These are phyloP conservation scores for Linaria vulgaris DNA, from an alignment of 257 asterid species.

Conservation along the genomic window DNA sequence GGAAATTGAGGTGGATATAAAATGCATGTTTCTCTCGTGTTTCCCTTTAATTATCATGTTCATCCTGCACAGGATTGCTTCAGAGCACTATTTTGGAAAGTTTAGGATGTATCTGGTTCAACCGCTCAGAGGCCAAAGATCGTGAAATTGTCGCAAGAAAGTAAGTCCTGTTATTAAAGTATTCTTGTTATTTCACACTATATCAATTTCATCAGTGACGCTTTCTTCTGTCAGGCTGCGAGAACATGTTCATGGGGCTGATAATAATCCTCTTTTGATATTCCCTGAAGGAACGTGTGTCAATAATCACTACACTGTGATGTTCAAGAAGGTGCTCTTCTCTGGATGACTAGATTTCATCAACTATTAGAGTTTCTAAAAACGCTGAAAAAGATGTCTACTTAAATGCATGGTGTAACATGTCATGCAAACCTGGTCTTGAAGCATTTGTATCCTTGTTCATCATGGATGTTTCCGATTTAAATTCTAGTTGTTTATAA, in stretches of 20 bases:
- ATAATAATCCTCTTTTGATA: slow-evolving; percentile 95
- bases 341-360: neutral
- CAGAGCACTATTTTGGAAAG: slow-evolving; percentile 97
- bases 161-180: slow-evolving; percentile 43
- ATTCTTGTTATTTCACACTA: slow-evolving; percentile 13
- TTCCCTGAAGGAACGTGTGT: slow-evolving; percentile 99
- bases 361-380: neutral
- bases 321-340: slow-evolving; percentile 87
- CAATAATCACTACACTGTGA: slow-evolving; percentile 91
- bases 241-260: slow-evolving; percentile 87
- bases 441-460: slow-evolving; percentile 13
- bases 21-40: slow-evolving; percentile 5
- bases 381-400: neutral
- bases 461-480: slow-evolving; percentile 16
- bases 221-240: slow-evolving; percentile 66
- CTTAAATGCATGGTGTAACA: no score
- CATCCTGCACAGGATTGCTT: slow-evolving; percentile 56
- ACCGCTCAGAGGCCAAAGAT: slow-evolving; percentile 94
- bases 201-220: slow-evolving; percentile 19
- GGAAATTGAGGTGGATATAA: slow-evolving; percentile 4
- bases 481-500: slow-evolving; percentile 9
- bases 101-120: slow-evolving; percentile 98
- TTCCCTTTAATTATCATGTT: slow-evolving; percentile 21
- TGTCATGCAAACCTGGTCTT: no score
- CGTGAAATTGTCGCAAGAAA: slow-evolving; percentile 91